These are phyloP conservation scores for Claviceps arundinis DNA, from an alignment of 2,329 filamentous ascomycete genomes.

Conservation along the genomic window DNA sequence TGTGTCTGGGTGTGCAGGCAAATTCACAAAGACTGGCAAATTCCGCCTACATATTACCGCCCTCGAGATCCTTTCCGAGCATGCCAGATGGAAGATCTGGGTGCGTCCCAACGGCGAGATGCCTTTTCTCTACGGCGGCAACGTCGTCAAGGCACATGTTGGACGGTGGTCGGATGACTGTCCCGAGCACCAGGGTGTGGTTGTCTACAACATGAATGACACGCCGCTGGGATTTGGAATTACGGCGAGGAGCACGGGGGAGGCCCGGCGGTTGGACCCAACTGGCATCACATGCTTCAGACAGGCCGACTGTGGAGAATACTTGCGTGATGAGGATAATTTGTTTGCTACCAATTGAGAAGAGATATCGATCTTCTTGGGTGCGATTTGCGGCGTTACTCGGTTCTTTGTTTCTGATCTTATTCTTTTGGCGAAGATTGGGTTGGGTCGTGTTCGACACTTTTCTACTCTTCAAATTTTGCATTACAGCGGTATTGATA, in stretches of 20 bases:
- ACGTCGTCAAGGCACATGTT: constrained; percentile 60
- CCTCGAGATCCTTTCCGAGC: constrained; percentile 74
- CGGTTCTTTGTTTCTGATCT: background rate
- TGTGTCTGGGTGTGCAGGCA: constrained; percentile 37
- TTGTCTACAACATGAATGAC: constrained; percentile 87
- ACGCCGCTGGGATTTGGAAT: constrained; percentile 88
- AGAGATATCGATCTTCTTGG: background rate
- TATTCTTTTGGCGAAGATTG: background rate
- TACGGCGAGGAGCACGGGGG: constrained; percentile 74
- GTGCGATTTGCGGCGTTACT: background rate
- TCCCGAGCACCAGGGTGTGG: constrained; percentile 81
- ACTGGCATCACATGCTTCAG: constrained; percentile 82
- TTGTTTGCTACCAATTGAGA: constrained; percentile 28
- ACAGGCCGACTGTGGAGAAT: constrained; percentile 90
- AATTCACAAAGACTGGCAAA: constrained; percentile 94
- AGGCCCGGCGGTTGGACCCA: constrained; percentile 73
- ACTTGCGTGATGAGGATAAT: constrained; percentile 69
- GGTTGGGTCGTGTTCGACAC: background rate
- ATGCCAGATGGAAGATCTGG: constrained; percentile 95
- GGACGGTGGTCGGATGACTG: constrained; percentile 83
- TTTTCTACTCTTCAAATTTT: background rate
- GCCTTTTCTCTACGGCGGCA: constrained; percentile 91
- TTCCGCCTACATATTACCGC: constrained; percentile 88
- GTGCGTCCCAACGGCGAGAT: constrained; percentile 93
- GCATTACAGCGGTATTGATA: background rate